Base-by-base conservation (phyloP, 768 basidiomycete genomes). In the Calocera cornea region DNA sequence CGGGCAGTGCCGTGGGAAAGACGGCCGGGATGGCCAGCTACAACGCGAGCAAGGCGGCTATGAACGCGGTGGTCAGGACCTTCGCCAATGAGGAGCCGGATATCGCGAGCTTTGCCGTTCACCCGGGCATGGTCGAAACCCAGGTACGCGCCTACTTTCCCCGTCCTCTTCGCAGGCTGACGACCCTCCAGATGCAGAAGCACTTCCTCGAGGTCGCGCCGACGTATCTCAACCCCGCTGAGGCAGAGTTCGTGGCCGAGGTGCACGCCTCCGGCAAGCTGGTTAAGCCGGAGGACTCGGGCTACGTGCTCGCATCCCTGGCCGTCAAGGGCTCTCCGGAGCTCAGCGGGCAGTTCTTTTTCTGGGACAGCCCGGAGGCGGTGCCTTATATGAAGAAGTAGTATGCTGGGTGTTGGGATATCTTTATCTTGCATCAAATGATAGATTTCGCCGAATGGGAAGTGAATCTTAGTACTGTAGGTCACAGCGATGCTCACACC, bases 71-170 rank as follows among this genome's bases (percentile, higher is more conserved):
- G 44, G 86, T 85, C 78, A 83, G 93, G 76, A 95, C 92, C 0
- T 78, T 95, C n/a, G 89, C 87, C 17, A 83, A 83, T 71, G 95
- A 97, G 75, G 93, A 97, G 75, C 84, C 84, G 22, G 79, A 81
- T 34, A 78, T 97, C 36, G 81, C 83, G 8, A 85, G 86, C 2
- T 82, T 95, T 34, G 88, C 94, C 16, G 72, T 97, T 1, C 84
- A 93, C 1, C 95, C 95, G 0, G 95, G 95, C 16, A 87, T 87
- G 77, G 92, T 97, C 34, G 87, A 95, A 68, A 95, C 92, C 7
- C 14, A 60, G 54, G 54, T 60, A 33, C 8, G 54, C 31, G 14
- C n/a, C 19, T 8, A 10, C 54, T 27, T 60, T 29, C 54, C 7
- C 31, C 54, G 14, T 29, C 11, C 8, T 19, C 22, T 33, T 11